Percentiles rank a stretch among this genome's conserved stretches.
These are phyloP conservation scores for Stagonosporopsis rhizophila DNA, from an alignment of 2,329 filamentous ascomycete genomes.

Conservation along the genomic window DNA sequence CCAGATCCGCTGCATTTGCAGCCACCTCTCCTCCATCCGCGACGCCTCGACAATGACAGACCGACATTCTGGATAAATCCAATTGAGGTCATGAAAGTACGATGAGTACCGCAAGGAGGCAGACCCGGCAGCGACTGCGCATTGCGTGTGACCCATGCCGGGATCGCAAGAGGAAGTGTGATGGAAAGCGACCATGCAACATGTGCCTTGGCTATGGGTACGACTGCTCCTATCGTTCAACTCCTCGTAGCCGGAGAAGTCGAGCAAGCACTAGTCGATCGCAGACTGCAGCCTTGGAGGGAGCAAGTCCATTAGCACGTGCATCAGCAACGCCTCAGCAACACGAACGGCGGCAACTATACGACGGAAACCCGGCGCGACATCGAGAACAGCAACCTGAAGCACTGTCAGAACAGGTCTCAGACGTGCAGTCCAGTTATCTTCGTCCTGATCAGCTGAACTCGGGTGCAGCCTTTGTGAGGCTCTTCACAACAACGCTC, in stretches of 20 bases:
- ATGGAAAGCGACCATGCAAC: slow-evolving; percentile 1
- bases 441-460: slow-evolving; percentile 1
- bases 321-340: not conserved
- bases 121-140: slow-evolving; percentile 5
- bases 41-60: not conserved
- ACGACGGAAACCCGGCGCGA: not conserved
- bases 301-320: not conserved
- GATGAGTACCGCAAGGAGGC: not conserved
- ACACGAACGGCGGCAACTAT: not conserved
- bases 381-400: not conserved
- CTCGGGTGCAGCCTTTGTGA: slow-evolving; percentile 8
- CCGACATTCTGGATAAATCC: not conserved
- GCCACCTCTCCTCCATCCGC: not conserved
- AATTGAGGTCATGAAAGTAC: too few species aligned
- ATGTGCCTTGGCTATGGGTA: slow-evolving; percentile 12
- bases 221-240: slow-evolving; percentile 5
- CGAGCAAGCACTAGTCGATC: not conserved
- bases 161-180: slow-evolving; percentile 9
- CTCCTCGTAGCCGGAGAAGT: slow-evolving; percentile 3
- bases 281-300: not conserved
- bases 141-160: slow-evolving; percentile 9
- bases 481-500: slow-evolving; percentile 1
- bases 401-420: not conserved
- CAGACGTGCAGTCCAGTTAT: not conserved
- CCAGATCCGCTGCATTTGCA: not conserved